These are phyloP conservation scores for Fermentozyma sake DNA, from an alignment of 1,139 yeast genomes.

Conservation along the genomic window DNA sequence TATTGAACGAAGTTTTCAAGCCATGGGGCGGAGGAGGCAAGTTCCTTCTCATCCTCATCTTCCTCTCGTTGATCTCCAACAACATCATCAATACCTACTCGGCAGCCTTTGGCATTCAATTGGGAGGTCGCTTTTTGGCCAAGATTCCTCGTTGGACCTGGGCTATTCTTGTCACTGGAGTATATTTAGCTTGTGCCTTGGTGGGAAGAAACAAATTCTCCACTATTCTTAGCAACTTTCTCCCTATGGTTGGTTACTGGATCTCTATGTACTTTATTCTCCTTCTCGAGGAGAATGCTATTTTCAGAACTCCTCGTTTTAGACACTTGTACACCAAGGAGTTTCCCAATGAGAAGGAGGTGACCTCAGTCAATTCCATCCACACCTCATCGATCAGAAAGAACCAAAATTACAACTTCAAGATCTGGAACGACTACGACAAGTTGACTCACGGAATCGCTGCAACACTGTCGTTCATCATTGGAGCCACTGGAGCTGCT, in stretches of 20 bases:
- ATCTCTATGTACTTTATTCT: slow-evolving; percentile 74
- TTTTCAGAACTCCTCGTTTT: slow-evolving; percentile 59
- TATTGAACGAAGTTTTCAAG: slow-evolving; percentile 60
- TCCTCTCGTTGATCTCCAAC: slow-evolving; percentile 73
- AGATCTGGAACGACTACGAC: slow-evolving; percentile 55
- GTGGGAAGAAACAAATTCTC: slow-evolving; percentile 78
- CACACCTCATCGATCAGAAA: too few species aligned
- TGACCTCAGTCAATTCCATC: slow-evolving; percentile 3
- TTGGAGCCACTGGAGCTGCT: slow-evolving; percentile 73
- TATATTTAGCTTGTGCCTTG: slow-evolving; percentile 65
- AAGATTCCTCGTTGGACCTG: slow-evolving; percentile 77
- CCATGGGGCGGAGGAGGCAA: slow-evolving; percentile 82
- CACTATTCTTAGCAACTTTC: slow-evolving; percentile 74
- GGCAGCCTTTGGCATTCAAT: slow-evolving; percentile 75
- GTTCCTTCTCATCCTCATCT: slow-evolving; percentile 62
- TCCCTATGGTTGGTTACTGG: slow-evolving; percentile 97
- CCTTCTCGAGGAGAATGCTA: slow-evolving; percentile 66
- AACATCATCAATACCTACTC: slow-evolving; percentile 81
- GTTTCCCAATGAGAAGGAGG: slow-evolving; percentile 26
- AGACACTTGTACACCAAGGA: slow-evolving; percentile 51
- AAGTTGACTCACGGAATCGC: slow-evolving; percentile 62
- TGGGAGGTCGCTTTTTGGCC: slow-evolving; percentile 59
- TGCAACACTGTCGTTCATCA: slow-evolving; percentile 52
- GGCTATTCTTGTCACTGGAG: slow-evolving; percentile 60
- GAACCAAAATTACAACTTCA: slow-evolving; percentile 55